A percentile compares a stretch with the other conserved stretches of the same genome.
Evolutionary conservation across 202 grass and related monocot species (phyloP).

Genomic region (Bolboschoenoplectus hybrid): DNA sequence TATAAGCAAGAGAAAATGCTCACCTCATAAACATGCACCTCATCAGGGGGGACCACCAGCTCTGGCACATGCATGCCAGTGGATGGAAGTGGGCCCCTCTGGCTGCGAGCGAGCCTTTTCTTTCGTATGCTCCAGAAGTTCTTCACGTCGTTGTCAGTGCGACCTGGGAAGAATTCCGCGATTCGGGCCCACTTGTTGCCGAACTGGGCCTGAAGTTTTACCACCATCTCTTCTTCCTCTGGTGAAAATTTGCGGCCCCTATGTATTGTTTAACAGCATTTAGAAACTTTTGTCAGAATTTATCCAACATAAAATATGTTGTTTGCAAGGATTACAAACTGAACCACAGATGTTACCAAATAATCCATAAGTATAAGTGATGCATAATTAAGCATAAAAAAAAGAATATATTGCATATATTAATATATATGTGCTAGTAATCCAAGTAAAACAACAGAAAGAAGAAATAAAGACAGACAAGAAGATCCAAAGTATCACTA

Average conservation of each 20-base stretch:
- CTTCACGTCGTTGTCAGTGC: conserved; percentile 85
- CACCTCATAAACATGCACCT: not conserved
- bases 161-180: conserved; percentile 56
- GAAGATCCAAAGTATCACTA: not conserved
- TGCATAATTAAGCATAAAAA: not conserved
- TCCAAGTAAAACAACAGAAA: not conserved
- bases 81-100: not conserved
- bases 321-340: not conserved
- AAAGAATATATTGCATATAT: not conserved
- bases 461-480: not conserved
- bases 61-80: not conserved
- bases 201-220: conserved; percentile 61
- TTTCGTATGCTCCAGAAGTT: conserved; percentile 81
- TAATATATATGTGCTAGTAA: not conserved
- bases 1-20: not conserved
- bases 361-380: not conserved
- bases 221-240: conserved; percentile 62
- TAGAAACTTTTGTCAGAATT: not conserved
- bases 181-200: conserved; percentile 91
- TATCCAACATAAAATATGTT: not conserved
- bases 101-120: conserved; percentile 56
- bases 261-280: not conserved
- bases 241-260: conserved; percentile 65
- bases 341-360: not conserved
- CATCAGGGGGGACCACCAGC: not conserved